A percentile compares a stretch with the other conserved stretches of the same genome.
phyloP scores from a whole-genome alignment of 306 rosid genomes.

The Sindora glabra region DNA sequence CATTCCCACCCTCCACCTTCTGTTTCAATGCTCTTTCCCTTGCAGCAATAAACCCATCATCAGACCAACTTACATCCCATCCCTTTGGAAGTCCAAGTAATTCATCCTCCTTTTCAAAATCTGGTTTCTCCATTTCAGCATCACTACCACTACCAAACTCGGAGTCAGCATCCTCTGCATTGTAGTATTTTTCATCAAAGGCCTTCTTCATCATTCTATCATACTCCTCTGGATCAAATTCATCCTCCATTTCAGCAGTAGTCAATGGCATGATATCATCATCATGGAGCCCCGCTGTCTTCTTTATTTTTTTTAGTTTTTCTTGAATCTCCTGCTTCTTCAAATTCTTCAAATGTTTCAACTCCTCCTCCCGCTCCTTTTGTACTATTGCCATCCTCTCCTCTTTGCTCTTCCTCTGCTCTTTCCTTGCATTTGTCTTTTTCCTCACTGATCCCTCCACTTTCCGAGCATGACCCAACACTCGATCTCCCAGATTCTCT shows the following conservation, averaged over 20 bases:
- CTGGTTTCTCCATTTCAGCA: conserved; percentile 62
- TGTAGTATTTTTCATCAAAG: conserved; percentile 63
- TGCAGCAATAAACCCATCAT: conserved; percentile 62
- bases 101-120: conserved; percentile 81
- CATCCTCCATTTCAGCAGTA: conserved; percentile 59
- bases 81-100: conserved; percentile 72
- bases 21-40: conserved; percentile 47
- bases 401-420: conserved; percentile 82
- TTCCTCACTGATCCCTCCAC: conserved; percentile 83
- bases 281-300: conserved; percentile 61
- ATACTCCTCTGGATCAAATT: conserved; percentile 79
- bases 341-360: conserved; percentile 79
- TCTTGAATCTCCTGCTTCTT: conserved; percentile 85
- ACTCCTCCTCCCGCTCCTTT: conserved; percentile 85
- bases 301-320: conserved; percentile 55
- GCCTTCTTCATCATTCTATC: conserved; percentile 79
- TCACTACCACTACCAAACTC: conserved; percentile 44
- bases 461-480: conserved; percentile 65
- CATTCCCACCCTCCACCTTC: conserved; percentile 40
- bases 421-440: conserved; percentile 65
- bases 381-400: conserved; percentile 76
- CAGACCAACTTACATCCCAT: conserved; percentile 49
- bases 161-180: conserved; percentile 49
- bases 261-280: conserved; percentile 47
- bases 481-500: conserved; percentile 67